Percentiles rank a stretch among this genome's conserved stretches.
Conservation (phyloP, 1,284 basidiomycete genomes). For the Grifola frondosa region DNA sequence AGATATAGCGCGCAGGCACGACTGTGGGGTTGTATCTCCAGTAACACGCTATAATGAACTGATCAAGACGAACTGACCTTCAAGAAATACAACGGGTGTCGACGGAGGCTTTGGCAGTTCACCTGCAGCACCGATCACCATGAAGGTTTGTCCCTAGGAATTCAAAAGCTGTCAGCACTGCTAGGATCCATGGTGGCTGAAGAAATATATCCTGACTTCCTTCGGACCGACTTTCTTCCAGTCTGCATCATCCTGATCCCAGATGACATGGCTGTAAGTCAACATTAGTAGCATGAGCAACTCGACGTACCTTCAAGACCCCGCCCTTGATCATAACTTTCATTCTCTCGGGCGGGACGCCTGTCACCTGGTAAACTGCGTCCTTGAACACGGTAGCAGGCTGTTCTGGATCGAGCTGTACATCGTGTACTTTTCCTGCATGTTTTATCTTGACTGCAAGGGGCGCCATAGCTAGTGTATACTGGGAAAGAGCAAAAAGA, state of each 20-base stretch:
- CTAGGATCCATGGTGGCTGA: neutral
- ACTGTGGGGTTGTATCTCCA: too few relatives aligned
- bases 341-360: constrained; percentile 89
- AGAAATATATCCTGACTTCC: constrained; percentile 46
- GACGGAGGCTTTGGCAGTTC: constrained; percentile 87
- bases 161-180: neutral
- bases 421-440: constrained; percentile 75
- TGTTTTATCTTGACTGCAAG: constrained; percentile 86
- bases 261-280: neutral
- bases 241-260: constrained; percentile 75
- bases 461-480: constrained; percentile 50
- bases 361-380: constrained; percentile 77
- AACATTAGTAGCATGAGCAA: too few relatives aligned
- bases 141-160: constrained; percentile 71
- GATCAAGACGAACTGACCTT: constrained; percentile 45
- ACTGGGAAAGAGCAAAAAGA: constrained; percentile 5
- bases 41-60: neutral
- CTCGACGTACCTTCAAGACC: constrained; percentile 72
- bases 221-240: constrained; percentile 84
- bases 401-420: constrained; percentile 66
- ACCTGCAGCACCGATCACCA: constrained; percentile 91
- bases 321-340: constrained; percentile 97
- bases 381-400: constrained; percentile 81
- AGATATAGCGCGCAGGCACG: too few relatives aligned
- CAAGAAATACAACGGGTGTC: constrained; percentile 79